phyloP scores from a whole-genome alignment of 768 basidiomycete genomes.

The Rhodotorula diobovata region DNA sequence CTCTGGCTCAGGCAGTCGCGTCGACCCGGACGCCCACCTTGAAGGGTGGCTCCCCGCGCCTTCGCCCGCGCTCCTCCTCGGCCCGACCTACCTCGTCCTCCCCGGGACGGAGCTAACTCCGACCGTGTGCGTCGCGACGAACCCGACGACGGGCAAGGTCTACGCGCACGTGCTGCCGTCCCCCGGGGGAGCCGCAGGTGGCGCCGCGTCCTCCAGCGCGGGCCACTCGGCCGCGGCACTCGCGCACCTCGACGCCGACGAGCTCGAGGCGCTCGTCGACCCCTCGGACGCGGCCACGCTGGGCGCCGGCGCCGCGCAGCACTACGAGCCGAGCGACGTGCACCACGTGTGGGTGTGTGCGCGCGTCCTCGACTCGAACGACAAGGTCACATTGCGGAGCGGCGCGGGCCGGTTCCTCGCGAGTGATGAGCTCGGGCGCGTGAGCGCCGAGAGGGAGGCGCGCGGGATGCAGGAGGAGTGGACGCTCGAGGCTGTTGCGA shows the following conservation, averaged over 20 bases:
- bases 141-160: slow-evolving; percentile 35
- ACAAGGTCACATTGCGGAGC: slow-evolving; percentile 72
- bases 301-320: not conserved
- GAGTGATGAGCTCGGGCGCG: slow-evolving; percentile 76
- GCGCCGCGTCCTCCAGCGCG: too few relatives aligned
- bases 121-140: slow-evolving; percentile 21
- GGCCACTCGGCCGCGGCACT: not conserved
- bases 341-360: slow-evolving; percentile 89
- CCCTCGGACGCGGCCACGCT: not conserved
- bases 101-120: not conserved
- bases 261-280: slow-evolving; percentile 36
- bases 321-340: slow-evolving; percentile 62
- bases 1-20: not conserved
- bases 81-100: slow-evolving; percentile 32
- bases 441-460: slow-evolving; percentile 79
- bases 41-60: slow-evolving; percentile 32
- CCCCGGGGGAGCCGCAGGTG: not conserved
- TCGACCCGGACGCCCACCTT: slow-evolving; percentile 12
- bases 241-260: slow-evolving; percentile 28
- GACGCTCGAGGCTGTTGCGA: slow-evolving; percentile 65
- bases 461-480: slow-evolving; percentile 91
- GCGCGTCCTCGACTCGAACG: slow-evolving; percentile 73
- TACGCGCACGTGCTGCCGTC: slow-evolving; percentile 18
- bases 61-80: slow-evolving; percentile 24
- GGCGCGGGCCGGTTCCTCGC: slow-evolving; percentile 77